phyloP scores from a whole-genome alignment of 2,329 filamentous ascomycete species.

The Monilinia polystroma region DNA sequence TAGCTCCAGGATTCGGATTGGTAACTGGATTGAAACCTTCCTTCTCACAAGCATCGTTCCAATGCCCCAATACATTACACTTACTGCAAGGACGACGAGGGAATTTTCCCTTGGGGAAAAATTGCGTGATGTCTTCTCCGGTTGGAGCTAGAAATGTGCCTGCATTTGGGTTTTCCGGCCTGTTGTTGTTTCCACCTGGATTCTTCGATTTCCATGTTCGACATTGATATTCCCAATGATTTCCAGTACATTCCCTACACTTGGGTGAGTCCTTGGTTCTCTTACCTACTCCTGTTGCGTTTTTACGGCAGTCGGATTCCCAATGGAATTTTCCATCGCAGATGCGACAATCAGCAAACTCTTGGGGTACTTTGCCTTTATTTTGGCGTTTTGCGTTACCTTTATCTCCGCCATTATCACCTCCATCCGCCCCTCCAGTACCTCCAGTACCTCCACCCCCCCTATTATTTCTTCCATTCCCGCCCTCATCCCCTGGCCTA shows the following conservation, averaged over 20 bases:
- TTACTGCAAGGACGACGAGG: neutral
- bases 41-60: conserved; percentile 13
- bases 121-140: neutral
- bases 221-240: conserved; percentile 22
- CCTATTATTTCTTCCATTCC: neutral
- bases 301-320: conserved; percentile 12
- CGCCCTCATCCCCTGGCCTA: neutral
- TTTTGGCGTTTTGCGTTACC: neutral
- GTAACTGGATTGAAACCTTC: neutral
- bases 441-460: neutral
- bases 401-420: neutral
- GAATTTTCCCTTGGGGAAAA: conserved; percentile 6
- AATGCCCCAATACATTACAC: neutral
- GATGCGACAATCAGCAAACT: conserved; percentile 4
- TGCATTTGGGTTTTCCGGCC: neutral
- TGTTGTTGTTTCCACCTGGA: neutral
- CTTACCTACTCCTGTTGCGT: neutral
- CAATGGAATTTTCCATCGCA: conserved; percentile 10
- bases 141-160: neutral
- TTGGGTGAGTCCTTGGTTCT: neutral
- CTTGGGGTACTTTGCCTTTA: neutral
- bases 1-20: conserved; percentile 9
- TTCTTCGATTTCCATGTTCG: neutral
- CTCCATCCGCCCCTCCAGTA: neutral
- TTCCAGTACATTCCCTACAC: conserved; percentile 6